Percentiles rank a stretch among this genome's conserved stretches.
Conservation (phyloP, 1,139 yeast genomes). For the Blastobotrys petasosporus region DNA sequence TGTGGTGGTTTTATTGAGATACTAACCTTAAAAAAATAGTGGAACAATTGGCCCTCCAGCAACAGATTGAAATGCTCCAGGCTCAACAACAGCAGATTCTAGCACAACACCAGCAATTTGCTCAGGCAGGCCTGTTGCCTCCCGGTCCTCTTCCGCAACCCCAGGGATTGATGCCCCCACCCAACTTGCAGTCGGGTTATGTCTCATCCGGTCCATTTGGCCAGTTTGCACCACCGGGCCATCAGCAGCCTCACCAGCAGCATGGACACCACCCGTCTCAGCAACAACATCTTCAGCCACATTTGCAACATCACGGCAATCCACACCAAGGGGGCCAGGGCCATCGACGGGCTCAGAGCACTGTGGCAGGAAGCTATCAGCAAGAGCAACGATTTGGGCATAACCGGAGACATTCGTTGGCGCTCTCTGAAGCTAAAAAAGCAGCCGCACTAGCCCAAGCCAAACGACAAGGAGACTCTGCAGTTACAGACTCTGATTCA, state of each 20-base stretch:
- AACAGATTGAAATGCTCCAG: constrained; percentile 85
- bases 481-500: not conserved
- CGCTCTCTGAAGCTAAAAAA: constrained; percentile 88
- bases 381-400: constrained; percentile 48
- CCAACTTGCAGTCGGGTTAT: constrained; percentile 22
- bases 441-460: constrained; percentile 93
- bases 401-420: constrained; percentile 84
- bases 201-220: constrained; percentile 28
- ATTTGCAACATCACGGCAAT: not conserved
- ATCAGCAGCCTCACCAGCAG: constrained; percentile 1
- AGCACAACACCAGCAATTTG: constrained; percentile 55
- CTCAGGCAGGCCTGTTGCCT: constrained; percentile 26
- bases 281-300: constrained; percentile 1
- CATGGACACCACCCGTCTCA: constrained; percentile 8
- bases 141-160: constrained; percentile 20
- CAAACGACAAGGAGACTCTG: constrained; percentile 33
- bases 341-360: constrained; percentile 35
- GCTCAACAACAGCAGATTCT: constrained; percentile 86
- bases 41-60: constrained; percentile 76
- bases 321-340: constrained; percentile 12
- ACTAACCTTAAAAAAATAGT: constrained; percentile 4
- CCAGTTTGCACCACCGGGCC: constrained; percentile 19
- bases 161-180: constrained; percentile 18
- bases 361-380: constrained; percentile 13
- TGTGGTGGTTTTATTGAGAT: not conserved